phyloP scores from a whole-genome alignment of 2,329 filamentous ascomycete species.

The Pseudocercospora macadamiae region DNA sequence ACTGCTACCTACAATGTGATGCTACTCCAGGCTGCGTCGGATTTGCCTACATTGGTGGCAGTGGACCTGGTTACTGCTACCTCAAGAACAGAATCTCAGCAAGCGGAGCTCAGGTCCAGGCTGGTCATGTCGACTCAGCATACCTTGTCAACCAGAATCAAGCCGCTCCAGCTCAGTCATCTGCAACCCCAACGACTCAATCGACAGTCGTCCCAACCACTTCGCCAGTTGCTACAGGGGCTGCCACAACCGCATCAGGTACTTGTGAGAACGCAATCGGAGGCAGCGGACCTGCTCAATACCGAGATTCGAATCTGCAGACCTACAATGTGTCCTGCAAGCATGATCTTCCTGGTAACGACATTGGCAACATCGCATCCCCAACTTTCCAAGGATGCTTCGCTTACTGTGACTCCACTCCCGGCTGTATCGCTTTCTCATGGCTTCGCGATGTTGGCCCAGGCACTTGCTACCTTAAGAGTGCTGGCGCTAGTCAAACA shows the following conservation, averaged over 20 bases:
- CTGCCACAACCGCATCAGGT: background rate
- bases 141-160: background rate
- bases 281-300: conserved; percentile 8
- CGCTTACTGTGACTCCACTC: conserved; percentile 19
- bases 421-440: conserved; percentile 24
- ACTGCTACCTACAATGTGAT: conserved; percentile 9
- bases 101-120: background rate
- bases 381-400: conserved; percentile 17
- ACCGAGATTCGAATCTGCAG: conserved; percentile 1
- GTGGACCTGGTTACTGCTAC: conserved; percentile 21
- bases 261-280: background rate
- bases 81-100: conserved; percentile 18
- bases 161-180: background rate
- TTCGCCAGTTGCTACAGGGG: background rate
- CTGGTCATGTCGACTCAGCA: background rate
- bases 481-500: background rate
- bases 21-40: conserved; percentile 19
- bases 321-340: conserved; percentile 15
- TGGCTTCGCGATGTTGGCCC: conserved; percentile 22
- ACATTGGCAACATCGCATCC: conserved; percentile 2
- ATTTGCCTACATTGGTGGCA: conserved; percentile 21
- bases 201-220: background rate
- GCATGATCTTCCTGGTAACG: conserved; percentile 12
- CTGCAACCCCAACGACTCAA: background rate
- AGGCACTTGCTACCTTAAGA: conserved; percentile 27